These are phyloP conservation scores for Arthrobotrys entomopaga DNA, from an alignment of 2,329 filamentous ascomycete genomes.

Conservation along the genomic window DNA sequence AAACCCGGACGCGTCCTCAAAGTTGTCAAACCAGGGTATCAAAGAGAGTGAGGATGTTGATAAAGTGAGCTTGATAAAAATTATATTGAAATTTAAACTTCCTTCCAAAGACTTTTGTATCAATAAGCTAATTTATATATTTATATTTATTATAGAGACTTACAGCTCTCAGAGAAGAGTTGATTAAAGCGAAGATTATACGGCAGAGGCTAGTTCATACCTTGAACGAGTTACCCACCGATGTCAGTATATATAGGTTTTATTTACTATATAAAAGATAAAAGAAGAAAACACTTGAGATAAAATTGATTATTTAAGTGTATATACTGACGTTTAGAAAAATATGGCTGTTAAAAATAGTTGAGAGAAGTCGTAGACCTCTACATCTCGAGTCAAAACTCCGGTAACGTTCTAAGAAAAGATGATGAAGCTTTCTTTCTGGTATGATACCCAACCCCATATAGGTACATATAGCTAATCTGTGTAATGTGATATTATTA, in stretches of 20 bases:
- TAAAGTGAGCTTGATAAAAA: slow-evolving; percentile 16
- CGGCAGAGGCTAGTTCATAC: slow-evolving; percentile 37
- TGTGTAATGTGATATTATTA: background rate
- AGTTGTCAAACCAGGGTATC: slow-evolving; percentile 29
- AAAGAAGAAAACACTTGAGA: no score
- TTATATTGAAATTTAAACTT: background rate
- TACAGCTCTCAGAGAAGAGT: slow-evolving; percentile 40
- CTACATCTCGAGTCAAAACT: slow-evolving; percentile 43
- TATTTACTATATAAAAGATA: no score
- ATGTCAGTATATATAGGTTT: slow-evolving; percentile 26
- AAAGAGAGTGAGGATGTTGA: slow-evolving; percentile 53
- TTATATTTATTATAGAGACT: slow-evolving; percentile 28
- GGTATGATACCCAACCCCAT: slow-evolving; percentile 13
- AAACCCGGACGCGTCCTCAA: slow-evolving; percentile 56
- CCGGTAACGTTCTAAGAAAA: slow-evolving; percentile 40
- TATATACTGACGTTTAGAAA: no score
- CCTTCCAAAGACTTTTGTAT: background rate
- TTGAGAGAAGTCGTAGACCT: slow-evolving; percentile 47
- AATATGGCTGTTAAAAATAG: slow-evolving; percentile 24
- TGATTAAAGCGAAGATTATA: slow-evolving; percentile 40
- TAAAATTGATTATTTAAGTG: no score
- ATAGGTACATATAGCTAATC: background rate
- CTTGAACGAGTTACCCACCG: slow-evolving; percentile 41
- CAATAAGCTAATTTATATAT: background rate
- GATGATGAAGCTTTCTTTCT: slow-evolving; percentile 53